Percentiles rank a stretch among this genome's conserved stretches.
Conservation (phyloP, 345 rosid genomes). For the Populus davidiana region DNA sequence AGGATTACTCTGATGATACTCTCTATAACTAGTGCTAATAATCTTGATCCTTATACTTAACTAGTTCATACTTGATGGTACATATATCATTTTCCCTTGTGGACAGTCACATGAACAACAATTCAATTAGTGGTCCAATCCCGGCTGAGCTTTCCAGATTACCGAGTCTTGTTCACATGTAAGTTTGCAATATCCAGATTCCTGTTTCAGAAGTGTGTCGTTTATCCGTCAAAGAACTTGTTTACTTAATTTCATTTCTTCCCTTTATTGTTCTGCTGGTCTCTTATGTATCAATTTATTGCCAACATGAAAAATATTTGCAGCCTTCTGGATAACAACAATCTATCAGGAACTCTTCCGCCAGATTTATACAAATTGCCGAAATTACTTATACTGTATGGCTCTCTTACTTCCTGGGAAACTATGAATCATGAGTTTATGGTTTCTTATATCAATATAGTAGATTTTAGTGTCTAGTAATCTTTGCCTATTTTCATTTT, state of each 20-base stretch:
- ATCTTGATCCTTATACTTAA: background rate
- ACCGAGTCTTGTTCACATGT: conserved; percentile 88
- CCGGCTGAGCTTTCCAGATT: conserved; percentile 79
- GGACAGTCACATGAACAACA: conserved; percentile 96
- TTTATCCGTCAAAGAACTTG: conserved; percentile 10
- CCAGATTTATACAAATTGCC: conserved; percentile 71
- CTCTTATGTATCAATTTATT: background rate
- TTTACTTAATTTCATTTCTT: background rate
- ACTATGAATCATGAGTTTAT: conserved; percentile 1
- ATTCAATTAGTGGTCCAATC: conserved; percentile 88
- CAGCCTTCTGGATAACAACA: conserved; percentile 94
- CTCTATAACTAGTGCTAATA: background rate
- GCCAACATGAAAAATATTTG: conserved; percentile 19
- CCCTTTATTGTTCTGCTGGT: conserved; percentile 1
- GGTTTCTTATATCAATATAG: background rate
- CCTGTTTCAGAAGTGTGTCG: background rate
- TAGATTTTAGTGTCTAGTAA: background rate
- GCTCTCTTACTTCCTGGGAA: conserved; percentile 20
- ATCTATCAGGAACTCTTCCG: conserved; percentile 81
- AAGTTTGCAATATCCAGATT: conserved; percentile 39
- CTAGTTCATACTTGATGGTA: conserved; percentile 5
- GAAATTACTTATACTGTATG: conserved; percentile 73
- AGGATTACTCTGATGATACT: conserved; percentile 36
- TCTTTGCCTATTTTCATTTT: conserved; percentile 20
- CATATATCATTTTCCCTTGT: conserved; percentile 23